Base-by-base conservation (phyloP, 225 moss, liverwort and hornwort genomes). In the Marchantia paleacea region DNA sequence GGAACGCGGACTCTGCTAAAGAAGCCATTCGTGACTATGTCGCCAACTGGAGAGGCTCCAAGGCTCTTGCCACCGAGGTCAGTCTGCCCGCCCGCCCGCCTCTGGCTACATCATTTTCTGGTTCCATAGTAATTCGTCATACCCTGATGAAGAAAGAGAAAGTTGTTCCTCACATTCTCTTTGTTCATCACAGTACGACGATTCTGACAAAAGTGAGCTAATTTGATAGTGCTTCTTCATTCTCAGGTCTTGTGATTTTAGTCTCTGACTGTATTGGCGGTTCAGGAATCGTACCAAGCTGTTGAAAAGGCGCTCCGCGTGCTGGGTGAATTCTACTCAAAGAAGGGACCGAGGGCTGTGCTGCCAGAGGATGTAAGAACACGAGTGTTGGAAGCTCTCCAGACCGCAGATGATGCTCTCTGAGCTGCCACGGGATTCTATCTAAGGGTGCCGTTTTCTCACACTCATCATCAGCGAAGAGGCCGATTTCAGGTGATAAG, bases 1-100 rank as follows among this genome's bases (percentile, higher is more conserved):
- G 93, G 73, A 99, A 88, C 84, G 95, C 97, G 0, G 97, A 99
- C 80, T 93, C 97, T 25, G 97, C 97, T 10, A 99, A 99, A 82
- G 93, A 87, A 87, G 90, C 95, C 30, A 95, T 95, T 28, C 92
- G 90, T 1, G 93, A 91, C 64, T 99, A 99, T 80, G 77, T 99
- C 72, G 82, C 88, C 39, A 89, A 92, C 65, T 95, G 97, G 97
- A 83, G 92, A 71, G 97, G 93, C 63, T 87, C 93, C 9, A 91
- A 91, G 71, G 74, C 84, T 16, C 91, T 95, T 64, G 84, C 89
- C 55, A 77, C 89, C 16, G 97, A 99, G 92, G 97, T 94, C 22
- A 39, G 81, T 52, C 10, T 69, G 31, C 69, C 12, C 7, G 47
- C 58, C 6, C 71, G 26, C 24, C 12, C 39, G 48, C 55, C 20